Conservation (phyloP, 768 basidiomycete species). For the Tylopilus intermedius region DNA sequence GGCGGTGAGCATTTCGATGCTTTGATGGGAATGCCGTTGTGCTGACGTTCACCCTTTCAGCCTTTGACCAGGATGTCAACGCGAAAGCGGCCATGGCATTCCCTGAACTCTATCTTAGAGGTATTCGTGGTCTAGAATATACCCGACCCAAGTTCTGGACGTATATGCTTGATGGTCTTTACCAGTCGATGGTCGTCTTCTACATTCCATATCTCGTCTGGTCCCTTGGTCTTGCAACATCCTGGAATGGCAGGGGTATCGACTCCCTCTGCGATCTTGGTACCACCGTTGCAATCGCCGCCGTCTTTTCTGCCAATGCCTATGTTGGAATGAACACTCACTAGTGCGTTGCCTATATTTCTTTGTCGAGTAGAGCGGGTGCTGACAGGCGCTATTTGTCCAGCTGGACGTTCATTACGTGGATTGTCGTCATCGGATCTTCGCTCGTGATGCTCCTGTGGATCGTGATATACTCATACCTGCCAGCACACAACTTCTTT, state of each 20-base stretch:
- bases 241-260: slow-evolving; percentile 77
- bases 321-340: slow-evolving; percentile 87
- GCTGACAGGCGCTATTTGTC: slow-evolving; percentile 6
- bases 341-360: slow-evolving; percentile 58
- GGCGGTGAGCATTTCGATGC: slow-evolving; percentile 54
- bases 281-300: slow-evolving; percentile 83
- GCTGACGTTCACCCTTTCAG: slow-evolving; percentile 26
- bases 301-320: slow-evolving; percentile 82
- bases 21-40: background rate
- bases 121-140: slow-evolving; percentile 90
- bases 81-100: slow-evolving; percentile 85
- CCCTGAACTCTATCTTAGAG: slow-evolving; percentile 93
- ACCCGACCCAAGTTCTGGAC: slow-evolving; percentile 89
- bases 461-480: slow-evolving; percentile 84
- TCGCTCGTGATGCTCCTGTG: slow-evolving; percentile 80
- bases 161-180: slow-evolving; percentile 92
- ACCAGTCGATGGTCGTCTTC: slow-evolving; percentile 84
- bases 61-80: slow-evolving; percentile 95
- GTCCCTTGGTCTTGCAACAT: slow-evolving; percentile 56
- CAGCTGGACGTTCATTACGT: slow-evolving; percentile 83
- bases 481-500: slow-evolving; percentile 67
- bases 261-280: slow-evolving; percentile 85
- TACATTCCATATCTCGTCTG: slow-evolving; percentile 80
- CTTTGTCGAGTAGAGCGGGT: background rate
- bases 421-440: slow-evolving; percentile 76